Evolutionary conservation across 2,329 filamentous ascomycete genomes (phyloP).

Genomic region (Grosmannia clavigera): DNA sequence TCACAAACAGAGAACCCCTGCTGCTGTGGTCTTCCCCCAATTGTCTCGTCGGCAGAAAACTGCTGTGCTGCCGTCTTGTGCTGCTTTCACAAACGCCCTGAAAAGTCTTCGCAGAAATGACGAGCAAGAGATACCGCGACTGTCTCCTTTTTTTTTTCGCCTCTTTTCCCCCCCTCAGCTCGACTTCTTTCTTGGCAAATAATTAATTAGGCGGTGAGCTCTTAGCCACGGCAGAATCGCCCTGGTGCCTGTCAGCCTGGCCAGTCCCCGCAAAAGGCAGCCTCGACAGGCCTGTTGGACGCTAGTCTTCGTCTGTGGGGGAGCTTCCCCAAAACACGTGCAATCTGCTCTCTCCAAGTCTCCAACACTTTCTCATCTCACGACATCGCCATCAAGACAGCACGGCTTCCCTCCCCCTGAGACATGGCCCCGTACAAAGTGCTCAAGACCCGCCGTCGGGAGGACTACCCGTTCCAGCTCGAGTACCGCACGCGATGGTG

Average conservation of each 20-base stretch:
- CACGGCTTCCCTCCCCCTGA: neutral
- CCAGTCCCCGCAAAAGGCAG: neutral
- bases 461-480: conserved; percentile 65
- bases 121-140: neutral
- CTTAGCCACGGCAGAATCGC: neutral
- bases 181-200: neutral
- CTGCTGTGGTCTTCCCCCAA: neutral
- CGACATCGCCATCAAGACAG: neutral
- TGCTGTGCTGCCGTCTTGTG: neutral
- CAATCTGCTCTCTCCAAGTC: too few species aligned
- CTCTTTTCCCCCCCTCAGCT: neutral
- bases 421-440: conserved; percentile 21
- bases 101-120: neutral
- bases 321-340: neutral
- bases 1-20: too few species aligned
- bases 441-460: conserved; percentile 50
- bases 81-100: neutral
- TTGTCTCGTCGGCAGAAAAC: neutral
- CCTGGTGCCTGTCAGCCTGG: neutral
- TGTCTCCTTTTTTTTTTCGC: neutral
- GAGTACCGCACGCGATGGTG: conserved; percentile 84
- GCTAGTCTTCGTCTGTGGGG: neutral
- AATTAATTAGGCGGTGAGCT: conserved; percentile 1
- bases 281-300: conserved; percentile 2
- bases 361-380: neutral